These are phyloP conservation scores for Anethum foeniculum DNA, from an alignment of 140 eudicot genomes.

Conservation along the genomic window DNA sequence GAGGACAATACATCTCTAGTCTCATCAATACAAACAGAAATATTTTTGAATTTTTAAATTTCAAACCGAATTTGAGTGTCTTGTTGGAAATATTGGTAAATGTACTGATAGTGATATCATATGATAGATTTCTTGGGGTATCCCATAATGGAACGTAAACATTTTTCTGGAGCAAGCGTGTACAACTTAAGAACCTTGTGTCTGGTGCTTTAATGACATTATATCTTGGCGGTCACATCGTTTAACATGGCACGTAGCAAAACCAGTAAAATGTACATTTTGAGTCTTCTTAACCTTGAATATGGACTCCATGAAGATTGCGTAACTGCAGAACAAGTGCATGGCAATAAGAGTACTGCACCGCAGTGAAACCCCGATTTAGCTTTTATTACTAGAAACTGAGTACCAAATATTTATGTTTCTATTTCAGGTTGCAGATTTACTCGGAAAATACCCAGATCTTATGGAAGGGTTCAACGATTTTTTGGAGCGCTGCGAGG, in stretches of 20 bases:
- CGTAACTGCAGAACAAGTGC: not conserved
- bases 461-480: constrained; percentile 95
- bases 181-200: not conserved
- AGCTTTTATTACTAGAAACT: not conserved
- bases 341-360: not conserved
- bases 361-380: not conserved
- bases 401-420: not conserved
- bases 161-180: not conserved
- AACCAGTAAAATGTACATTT: not conserved
- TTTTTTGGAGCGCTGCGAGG: constrained; percentile 83
- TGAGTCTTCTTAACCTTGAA: not conserved
- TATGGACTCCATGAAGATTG: not conserved
- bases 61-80: not conserved
- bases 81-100: not conserved
- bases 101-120: not conserved
- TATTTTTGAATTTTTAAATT: not conserved
- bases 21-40: not conserved
- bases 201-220: not conserved
- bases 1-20: not conserved
- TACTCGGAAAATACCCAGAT: constrained; percentile 85
- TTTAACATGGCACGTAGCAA: not conserved
- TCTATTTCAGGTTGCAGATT: constrained; percentile 72
- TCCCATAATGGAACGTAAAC: not conserved
- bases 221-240: not conserved
- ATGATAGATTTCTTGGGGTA: not conserved